Conservation (phyloP, 164 flowering plant species). For the Stephania cephalantha region DNA sequence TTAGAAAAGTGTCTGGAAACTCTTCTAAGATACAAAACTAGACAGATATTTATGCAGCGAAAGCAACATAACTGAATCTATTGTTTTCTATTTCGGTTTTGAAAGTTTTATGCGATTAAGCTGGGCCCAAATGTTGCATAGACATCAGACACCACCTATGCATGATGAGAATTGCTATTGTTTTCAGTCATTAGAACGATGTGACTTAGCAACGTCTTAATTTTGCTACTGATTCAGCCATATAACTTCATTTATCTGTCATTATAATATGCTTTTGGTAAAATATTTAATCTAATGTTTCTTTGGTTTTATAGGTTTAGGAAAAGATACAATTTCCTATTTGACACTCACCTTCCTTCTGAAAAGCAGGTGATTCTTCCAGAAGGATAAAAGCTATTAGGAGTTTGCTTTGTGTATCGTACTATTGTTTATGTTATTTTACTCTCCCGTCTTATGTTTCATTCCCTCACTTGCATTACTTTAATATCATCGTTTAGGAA, state of each 20-base stretch:
- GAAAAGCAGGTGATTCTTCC: conserved; percentile 59
- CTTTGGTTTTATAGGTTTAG: conserved; percentile 48
- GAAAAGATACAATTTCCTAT: conserved; percentile 70
- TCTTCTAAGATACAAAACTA: too few relatives aligned
- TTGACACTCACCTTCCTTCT: conserved; percentile 53
- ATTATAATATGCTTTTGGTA: not conserved
- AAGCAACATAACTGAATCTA: too few relatives aligned
- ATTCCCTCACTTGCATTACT: not conserved
- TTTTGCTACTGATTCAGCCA: not conserved
- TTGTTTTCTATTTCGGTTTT: too few relatives aligned
- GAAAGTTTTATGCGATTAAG: too few relatives aligned
- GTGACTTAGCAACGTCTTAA: not conserved
- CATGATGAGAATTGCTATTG: not conserved
- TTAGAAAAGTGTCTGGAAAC: too few relatives aligned
- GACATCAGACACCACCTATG: not conserved
- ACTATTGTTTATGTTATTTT: not conserved
- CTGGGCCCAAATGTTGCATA: not conserved
- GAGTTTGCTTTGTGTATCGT: not conserved
- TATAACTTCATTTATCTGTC: not conserved
- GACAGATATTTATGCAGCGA: too few relatives aligned
- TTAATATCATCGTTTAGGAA: conserved; percentile 34
- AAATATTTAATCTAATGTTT: not conserved
- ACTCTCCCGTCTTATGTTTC: not conserved
- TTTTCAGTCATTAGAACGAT: not conserved
- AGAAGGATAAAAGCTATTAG: not conserved